Evolutionary conservation across 805 yeast species (phyloP).

Genomic region (Candida bentonensis): DNA sequence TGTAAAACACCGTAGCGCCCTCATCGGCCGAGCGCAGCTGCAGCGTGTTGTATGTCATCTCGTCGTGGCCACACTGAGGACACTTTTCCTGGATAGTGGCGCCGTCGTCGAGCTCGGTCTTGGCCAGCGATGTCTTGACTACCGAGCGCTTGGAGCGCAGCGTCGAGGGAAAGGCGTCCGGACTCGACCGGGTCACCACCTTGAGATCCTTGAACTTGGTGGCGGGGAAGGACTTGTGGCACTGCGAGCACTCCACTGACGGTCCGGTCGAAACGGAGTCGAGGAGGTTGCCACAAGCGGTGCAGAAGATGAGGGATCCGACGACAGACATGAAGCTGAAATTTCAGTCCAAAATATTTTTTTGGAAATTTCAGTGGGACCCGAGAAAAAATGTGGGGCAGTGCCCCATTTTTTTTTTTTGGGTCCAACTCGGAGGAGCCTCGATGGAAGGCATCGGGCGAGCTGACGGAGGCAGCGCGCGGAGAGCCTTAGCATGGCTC

Average conservation of each 20-base stretch:
- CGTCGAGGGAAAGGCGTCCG: slow-evolving; percentile 86
- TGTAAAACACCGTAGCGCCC: slow-evolving; percentile 96
- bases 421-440: too few relatives aligned
- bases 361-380: neutral
- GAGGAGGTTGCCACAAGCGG: slow-evolving; percentile 80
- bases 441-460: too few relatives aligned
- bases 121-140: slow-evolving; percentile 71
- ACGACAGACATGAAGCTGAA: slow-evolving; percentile 64
- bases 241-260: slow-evolving; percentile 41
- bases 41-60: slow-evolving; percentile 94
- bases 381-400: neutral
- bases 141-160: slow-evolving; percentile 71
- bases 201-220: slow-evolving; percentile 57
- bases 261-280: slow-evolving; percentile 43
- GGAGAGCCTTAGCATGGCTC: too few relatives aligned
- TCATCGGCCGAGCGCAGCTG: slow-evolving; percentile 98
- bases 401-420: too few relatives aligned
- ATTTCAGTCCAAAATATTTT: neutral
- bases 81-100: slow-evolving; percentile 96
- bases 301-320: slow-evolving; percentile 88
- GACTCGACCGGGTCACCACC: slow-evolving; percentile 78
- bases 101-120: slow-evolving; percentile 78
- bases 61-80: slow-evolving; percentile 97
- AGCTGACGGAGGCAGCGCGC: too few relatives aligned
- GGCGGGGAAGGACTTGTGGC: slow-evolving; percentile 29